phyloP scores from a whole-genome alignment of 2,329 filamentous ascomycete species.

The Fusarium incarnatum region DNA sequence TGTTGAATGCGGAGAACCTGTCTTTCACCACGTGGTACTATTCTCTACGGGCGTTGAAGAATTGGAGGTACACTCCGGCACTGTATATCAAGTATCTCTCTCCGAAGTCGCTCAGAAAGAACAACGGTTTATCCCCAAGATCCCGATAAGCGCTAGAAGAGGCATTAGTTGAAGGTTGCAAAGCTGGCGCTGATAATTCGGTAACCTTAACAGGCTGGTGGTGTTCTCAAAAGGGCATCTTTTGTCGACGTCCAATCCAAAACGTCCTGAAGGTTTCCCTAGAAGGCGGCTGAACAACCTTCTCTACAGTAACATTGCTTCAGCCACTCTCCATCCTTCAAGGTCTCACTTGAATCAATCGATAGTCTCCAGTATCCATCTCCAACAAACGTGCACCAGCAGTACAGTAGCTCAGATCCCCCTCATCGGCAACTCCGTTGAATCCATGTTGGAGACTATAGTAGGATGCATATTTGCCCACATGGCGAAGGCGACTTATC shows the following conservation, averaged over 20 bases:
- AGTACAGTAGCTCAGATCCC: not conserved
- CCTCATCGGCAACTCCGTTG: constrained; percentile 27
- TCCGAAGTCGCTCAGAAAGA: constrained; percentile 12
- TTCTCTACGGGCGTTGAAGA: not conserved
- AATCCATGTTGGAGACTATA: not conserved
- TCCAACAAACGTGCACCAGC: not conserved
- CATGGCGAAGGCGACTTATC: constrained; percentile 15
- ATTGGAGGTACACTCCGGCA: not conserved
- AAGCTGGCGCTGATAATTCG: not conserved
- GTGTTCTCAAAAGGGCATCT: constrained; percentile 11
- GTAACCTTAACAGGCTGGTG: not conserved
- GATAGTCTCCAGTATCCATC: not conserved
- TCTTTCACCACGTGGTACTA: constrained; percentile 23
- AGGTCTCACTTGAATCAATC: constrained; percentile 25
- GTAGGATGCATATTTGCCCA: constrained; percentile 10
- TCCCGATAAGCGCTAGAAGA: constrained; percentile 27
- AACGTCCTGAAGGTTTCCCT: not conserved
- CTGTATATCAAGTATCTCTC: not conserved
- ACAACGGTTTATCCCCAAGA: not conserved
- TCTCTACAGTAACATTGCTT: not conserved
- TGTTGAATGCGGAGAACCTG: constrained; percentile 27
- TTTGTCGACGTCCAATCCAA: constrained; percentile 14
- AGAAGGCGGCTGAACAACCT: constrained; percentile 19
- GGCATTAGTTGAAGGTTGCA: constrained; percentile 8
- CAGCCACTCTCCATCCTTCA: not conserved